Evolutionary conservation across 1,284 basidiomycete species (phyloP).

Genomic region (Papiliotrema flavescens): DNA sequence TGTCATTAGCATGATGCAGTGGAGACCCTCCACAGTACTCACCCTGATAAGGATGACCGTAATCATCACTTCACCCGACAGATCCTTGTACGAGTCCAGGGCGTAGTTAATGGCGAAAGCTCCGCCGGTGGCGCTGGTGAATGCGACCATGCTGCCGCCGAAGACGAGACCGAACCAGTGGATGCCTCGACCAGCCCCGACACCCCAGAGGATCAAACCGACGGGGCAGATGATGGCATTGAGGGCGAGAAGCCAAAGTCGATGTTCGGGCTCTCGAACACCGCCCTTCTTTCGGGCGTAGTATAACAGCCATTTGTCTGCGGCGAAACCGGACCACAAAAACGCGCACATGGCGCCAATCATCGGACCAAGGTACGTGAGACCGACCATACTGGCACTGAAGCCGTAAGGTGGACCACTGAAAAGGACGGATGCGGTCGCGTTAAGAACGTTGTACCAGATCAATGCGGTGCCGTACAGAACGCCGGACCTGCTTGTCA

Average conservation of each 20-base stretch:
- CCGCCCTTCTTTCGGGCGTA: constrained; percentile 20
- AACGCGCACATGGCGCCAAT: constrained; percentile 19
- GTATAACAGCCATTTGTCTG: constrained; percentile 18
- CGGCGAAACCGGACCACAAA: constrained; percentile 11
- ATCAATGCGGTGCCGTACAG: constrained; percentile 20
- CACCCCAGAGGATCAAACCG: constrained; percentile 28
- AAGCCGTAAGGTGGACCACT: constrained; percentile 11
- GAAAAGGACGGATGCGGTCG: constrained; percentile 16
- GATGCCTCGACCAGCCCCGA: constrained; percentile 20
- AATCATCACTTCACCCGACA: constrained; percentile 22
- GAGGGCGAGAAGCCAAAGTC: constrained; percentile 20
- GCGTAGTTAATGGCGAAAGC: constrained; percentile 26
- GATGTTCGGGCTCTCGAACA: constrained; percentile 32
- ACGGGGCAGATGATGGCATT: constrained; percentile 20
- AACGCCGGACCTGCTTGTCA: constrained; percentile 10
- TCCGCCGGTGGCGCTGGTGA: constrained; percentile 17
- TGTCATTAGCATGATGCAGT: not conserved
- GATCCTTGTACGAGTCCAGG: constrained; percentile 29
- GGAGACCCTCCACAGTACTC: not conserved
- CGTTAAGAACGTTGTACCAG: constrained; percentile 29
- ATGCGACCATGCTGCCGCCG: constrained; percentile 20
- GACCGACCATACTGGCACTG: constrained; percentile 16
- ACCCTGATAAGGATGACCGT: constrained; percentile 21
- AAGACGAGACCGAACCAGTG: constrained; percentile 26
- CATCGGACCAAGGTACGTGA: constrained; percentile 24